Evolutionary conservation across 179 eudicot genomes (phyloP).

Genomic region (Spergularia azorica): DNA sequence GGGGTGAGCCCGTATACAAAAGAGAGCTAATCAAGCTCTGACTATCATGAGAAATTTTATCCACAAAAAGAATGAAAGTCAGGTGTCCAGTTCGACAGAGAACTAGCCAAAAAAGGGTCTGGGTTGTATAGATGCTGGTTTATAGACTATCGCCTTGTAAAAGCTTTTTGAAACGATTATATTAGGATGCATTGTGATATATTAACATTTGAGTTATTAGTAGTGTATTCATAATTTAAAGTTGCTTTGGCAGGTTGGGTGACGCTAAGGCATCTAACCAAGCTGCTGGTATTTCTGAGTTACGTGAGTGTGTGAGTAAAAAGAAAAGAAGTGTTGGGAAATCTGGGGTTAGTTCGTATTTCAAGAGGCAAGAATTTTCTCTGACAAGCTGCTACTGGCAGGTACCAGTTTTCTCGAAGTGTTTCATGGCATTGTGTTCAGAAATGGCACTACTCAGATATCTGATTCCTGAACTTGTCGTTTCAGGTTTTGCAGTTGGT

Average conservation of each 20-base stretch:
- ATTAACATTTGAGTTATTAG: background rate
- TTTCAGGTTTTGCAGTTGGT: constrained; percentile 84
- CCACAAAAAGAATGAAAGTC: too few relatives aligned
- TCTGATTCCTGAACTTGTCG: constrained; percentile 17
- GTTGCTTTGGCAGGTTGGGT: constrained; percentile 50
- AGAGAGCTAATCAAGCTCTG: too few relatives aligned
- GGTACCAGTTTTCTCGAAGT: constrained; percentile 41
- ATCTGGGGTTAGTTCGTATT: constrained; percentile 79
- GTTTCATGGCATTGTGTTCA: constrained; percentile 5
- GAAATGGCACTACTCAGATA: background rate
- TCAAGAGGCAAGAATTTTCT: constrained; percentile 76
- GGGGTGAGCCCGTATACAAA: too few relatives aligned
- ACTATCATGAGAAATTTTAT: too few relatives aligned
- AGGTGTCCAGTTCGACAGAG: background rate
- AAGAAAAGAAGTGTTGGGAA: constrained; percentile 45
- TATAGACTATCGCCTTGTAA: background rate
- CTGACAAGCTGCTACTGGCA: constrained; percentile 82
- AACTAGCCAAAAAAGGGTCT: background rate
- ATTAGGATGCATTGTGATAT: background rate
- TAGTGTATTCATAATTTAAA: constrained; percentile 8
- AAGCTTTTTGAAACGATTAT: background rate
- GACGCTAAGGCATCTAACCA: constrained; percentile 40
- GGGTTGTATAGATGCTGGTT: background rate
- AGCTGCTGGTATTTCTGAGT: constrained; percentile 37
- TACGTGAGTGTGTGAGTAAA: constrained; percentile 35